phyloP scores from a whole-genome alignment of 345 rosid genomes.

The Pistacia vera region DNA sequence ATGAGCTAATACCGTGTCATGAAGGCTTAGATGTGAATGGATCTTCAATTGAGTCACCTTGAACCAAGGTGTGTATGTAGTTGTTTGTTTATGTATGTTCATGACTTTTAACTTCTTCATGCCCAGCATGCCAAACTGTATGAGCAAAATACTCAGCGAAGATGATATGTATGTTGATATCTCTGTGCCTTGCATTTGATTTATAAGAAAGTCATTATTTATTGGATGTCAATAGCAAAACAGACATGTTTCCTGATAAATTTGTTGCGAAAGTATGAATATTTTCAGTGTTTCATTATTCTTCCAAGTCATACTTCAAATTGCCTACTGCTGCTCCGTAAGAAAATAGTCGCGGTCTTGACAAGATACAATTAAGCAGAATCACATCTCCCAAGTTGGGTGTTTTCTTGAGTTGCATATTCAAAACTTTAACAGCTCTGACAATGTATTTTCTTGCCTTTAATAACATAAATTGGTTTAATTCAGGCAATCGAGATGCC shows the following conservation, averaged over 20 bases:
- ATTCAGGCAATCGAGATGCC: constrained; percentile 8
- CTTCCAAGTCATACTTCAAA: background rate
- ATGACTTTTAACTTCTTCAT: no score
- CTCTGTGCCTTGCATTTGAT: no score
- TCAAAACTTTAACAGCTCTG: background rate
- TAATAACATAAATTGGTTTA: constrained; percentile 4
- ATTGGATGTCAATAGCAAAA: no score
- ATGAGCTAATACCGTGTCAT: constrained; percentile 10
- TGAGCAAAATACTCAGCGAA: no score
- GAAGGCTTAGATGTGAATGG: constrained; percentile 10
- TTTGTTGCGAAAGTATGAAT: background rate
- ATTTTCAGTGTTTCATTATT: background rate
- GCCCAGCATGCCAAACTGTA: no score
- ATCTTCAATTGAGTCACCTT: background rate
- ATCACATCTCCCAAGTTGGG: background rate
- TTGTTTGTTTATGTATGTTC: no score
- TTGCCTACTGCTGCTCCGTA: background rate
- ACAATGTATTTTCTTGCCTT: background rate
- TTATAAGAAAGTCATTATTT: no score
- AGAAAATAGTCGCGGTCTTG: no score
- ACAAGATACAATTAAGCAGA: background rate
- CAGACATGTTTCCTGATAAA: no score
- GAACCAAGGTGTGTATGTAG: background rate
- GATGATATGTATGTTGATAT: no score
- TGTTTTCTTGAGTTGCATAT: background rate